Evolutionary conservation across 2,329 filamentous ascomycete species (phyloP).

Genomic region (Fusarium sp.): DNA sequence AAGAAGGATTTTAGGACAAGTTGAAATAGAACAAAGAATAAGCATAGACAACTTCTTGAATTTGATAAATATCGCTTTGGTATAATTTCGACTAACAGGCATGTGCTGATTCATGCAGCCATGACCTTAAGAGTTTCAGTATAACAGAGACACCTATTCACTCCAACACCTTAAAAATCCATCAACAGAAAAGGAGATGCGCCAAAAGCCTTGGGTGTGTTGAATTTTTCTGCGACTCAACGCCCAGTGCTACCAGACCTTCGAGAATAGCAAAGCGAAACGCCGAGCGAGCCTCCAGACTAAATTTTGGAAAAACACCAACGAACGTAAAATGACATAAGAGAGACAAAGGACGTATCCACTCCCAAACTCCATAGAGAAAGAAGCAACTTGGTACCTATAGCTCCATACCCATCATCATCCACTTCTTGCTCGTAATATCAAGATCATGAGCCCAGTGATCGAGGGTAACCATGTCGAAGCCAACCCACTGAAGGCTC

Average conservation of each 20-base stretch:
- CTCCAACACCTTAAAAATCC: conserved; percentile 31
- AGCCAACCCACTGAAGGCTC: conserved; percentile 93
- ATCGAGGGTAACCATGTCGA: conserved; percentile 83
- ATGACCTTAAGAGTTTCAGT: conserved; percentile 15
- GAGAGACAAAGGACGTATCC: conserved; percentile 33
- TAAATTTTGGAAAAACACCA: conserved; percentile 32
- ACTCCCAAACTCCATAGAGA: conserved; percentile 37
- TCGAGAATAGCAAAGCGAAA: conserved; percentile 27
- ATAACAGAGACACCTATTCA: conserved; percentile 23
- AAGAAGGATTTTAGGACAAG: conserved; percentile 58
- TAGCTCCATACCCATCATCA: conserved; percentile 90
- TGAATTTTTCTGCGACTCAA: conserved; percentile 36
- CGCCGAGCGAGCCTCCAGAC: conserved; percentile 16
- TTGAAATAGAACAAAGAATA: conserved; percentile 17
- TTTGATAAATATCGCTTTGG: conserved; percentile 15
- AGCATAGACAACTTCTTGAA: conserved; percentile 6
- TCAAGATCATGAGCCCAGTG: conserved; percentile 74
- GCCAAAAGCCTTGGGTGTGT: conserved; percentile 24
- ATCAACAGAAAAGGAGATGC: conserved; percentile 14
- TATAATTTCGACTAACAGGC: conserved; percentile 26
- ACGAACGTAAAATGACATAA: conserved; percentile 28
- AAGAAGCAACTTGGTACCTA: conserved; percentile 60
- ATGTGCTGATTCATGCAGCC: conserved; percentile 7
- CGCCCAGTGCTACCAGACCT: conserved; percentile 33
- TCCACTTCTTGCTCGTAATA: conserved; percentile 80